A percentile compares a stretch with the other conserved stretches of the same genome.
Evolutionary conservation across 106 monocot genomes (phyloP).

Genomic region (Triglochin maritima): DNA sequence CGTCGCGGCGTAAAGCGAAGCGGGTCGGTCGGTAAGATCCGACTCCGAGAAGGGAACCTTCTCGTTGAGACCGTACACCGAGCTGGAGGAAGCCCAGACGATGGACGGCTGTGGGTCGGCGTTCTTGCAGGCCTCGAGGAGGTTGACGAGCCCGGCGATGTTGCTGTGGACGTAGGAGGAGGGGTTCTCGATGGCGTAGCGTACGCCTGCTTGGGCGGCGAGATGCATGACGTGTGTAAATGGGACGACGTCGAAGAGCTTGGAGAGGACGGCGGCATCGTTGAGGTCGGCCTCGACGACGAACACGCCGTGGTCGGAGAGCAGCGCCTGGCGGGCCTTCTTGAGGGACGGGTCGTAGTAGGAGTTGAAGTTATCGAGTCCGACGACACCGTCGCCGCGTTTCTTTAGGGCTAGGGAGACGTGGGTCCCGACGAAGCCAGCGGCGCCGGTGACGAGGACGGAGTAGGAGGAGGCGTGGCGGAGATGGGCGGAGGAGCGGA

Average conservation of each 20-base stretch:
- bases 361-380: constrained; percentile 22
- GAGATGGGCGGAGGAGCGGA: constrained; percentile 10
- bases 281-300: constrained; percentile 11
- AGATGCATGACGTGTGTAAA: constrained; percentile 20
- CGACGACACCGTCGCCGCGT: constrained; percentile 20
- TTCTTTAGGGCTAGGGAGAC: constrained; percentile 12
- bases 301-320: constrained; percentile 9
- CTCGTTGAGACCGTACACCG: constrained; percentile 18
- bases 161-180: constrained; percentile 18
- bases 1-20: constrained; percentile 13
- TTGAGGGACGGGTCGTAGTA: constrained; percentile 20
- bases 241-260: constrained; percentile 18
- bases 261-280: constrained; percentile 11
- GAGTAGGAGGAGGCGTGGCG: constrained; percentile 7
- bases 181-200: constrained; percentile 17
- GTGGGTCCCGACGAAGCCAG: constrained; percentile 14
- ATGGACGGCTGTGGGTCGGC: constrained; percentile 12
- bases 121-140: constrained; percentile 15
- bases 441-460: constrained; percentile 1
- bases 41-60: constrained; percentile 18
- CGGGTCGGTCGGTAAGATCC: constrained; percentile 14
- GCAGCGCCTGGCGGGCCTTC: constrained; percentile 10
- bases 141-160: constrained; percentile 11
- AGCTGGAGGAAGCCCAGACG: constrained; percentile 17
- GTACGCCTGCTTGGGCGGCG: constrained; percentile 16